phyloP scores from a whole-genome alignment of 306 rosid genomes.

The Inga leiocalycina region DNA sequence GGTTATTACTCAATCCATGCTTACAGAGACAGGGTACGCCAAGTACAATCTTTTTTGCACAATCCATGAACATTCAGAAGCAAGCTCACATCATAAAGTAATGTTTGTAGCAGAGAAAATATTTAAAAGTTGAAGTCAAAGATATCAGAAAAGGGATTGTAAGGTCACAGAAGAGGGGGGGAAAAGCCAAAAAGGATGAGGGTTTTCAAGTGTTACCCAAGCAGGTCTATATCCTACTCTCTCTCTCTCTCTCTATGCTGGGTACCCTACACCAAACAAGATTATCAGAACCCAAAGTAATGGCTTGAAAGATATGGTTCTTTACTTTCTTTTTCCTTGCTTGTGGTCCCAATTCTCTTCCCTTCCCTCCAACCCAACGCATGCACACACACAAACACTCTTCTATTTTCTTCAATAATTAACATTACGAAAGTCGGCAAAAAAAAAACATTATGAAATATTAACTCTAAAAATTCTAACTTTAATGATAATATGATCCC shows the following conservation, averaged over 20 bases:
- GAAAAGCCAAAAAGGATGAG: neutral
- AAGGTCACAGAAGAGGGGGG: neutral
- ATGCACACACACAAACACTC: neutral
- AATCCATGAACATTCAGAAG: conserved; percentile 11
- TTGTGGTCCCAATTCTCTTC: conserved; percentile 51
- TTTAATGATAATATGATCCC: neutral
- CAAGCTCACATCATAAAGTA: neutral
- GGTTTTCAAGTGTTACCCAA: conserved; percentile 3
- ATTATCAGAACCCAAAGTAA: neutral
- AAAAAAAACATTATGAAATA: neutral
- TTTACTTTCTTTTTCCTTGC: neutral
- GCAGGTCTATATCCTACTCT: neutral
- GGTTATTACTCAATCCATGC: conserved; percentile 12
- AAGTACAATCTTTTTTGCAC: conserved; percentile 14
- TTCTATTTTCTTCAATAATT: too few species aligned
- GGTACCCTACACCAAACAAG: neutral
- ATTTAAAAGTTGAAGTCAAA: conserved; percentile 12
- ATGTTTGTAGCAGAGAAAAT: neutral
- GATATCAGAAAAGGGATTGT: neutral
- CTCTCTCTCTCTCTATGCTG: neutral
- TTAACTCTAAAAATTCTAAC: neutral
- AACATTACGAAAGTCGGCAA: neutral
- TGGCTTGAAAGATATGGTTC: conserved; percentile 5
- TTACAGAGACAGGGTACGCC: conserved; percentile 8
- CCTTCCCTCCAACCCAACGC: too few species aligned